Conservation (phyloP, 1,284 basidiomycete genomes). For the Inonotus hispidus region DNA sequence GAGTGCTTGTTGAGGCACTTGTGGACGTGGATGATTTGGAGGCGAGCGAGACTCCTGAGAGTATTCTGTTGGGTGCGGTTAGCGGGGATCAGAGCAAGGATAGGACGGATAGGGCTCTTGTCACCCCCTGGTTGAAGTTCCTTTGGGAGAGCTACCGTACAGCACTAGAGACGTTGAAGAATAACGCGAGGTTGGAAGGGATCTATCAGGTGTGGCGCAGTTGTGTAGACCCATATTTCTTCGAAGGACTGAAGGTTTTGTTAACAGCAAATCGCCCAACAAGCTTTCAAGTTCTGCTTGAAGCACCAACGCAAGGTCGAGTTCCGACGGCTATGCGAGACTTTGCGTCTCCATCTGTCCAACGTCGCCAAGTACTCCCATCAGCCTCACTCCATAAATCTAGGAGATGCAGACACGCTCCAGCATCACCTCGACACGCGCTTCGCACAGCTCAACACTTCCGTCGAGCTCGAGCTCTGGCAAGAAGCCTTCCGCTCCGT, state of each 20-base stretch:
- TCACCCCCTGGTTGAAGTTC: conserved; percentile 98
- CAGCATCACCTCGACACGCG: conserved; percentile 98
- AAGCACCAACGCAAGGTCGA: conserved; percentile 95
- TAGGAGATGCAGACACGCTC: conserved; percentile 93
- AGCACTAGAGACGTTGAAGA: conserved; percentile 93
- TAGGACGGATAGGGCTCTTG: conserved; percentile 90
- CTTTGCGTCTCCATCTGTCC: conserved; percentile 89
- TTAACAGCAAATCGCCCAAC: conserved; percentile 85
- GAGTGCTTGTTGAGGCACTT: conserved; percentile 43
- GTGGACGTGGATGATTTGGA: conserved; percentile 85
- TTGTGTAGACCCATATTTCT: neutral
- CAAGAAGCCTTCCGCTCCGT: conserved; percentile 99
- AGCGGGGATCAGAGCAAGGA: conserved; percentile 92
- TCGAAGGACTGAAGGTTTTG: neutral
- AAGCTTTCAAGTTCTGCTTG: conserved; percentile 96
- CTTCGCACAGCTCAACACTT: conserved; percentile 96
- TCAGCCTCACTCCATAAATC: conserved; percentile 96
- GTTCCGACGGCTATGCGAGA: conserved; percentile 96
- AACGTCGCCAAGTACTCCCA: conserved; percentile 96
- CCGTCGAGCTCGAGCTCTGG: conserved; percentile 98
- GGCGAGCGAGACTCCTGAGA: conserved; percentile 89
- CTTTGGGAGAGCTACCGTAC: conserved; percentile 98
- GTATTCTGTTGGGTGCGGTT: conserved; percentile 83
- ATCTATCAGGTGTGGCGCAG: conserved; percentile 81
- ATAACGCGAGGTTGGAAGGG: conserved; percentile 89